These are phyloP conservation scores for Ganoderma sinense DNA, from an alignment of 1,284 basidiomycete genomes.

Conservation along the genomic window DNA sequence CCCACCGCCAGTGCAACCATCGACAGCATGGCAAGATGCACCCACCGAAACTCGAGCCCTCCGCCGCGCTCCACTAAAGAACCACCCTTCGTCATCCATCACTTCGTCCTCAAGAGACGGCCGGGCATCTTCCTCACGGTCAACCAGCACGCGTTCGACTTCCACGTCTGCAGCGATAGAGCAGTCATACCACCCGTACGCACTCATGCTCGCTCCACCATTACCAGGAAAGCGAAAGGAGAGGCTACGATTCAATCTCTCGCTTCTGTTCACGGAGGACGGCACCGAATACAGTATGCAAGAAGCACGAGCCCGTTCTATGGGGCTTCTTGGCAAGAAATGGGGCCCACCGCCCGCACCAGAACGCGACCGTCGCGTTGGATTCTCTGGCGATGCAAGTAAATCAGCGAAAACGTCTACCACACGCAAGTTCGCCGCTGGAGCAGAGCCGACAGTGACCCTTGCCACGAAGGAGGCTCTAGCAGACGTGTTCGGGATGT, in stretches of 20 bases:
- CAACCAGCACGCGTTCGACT: slow-evolving; percentile 18
- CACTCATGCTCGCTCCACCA: slow-evolving; percentile 71
- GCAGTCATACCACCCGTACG: slow-evolving; percentile 56
- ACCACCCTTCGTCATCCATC: slow-evolving; percentile 41
- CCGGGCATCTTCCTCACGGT: slow-evolving; percentile 7
- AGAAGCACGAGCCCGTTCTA: slow-evolving; percentile 78
- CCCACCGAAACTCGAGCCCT: slow-evolving; percentile 48
- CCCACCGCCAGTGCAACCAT: slow-evolving; percentile 34
- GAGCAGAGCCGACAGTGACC: slow-evolving; percentile 71
- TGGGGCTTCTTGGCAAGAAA: slow-evolving; percentile 82
- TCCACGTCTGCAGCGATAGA: slow-evolving; percentile 19
- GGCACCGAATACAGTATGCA: slow-evolving; percentile 75
- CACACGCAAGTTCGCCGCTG: slow-evolving; percentile 34
- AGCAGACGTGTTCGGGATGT: slow-evolving; percentile 94
- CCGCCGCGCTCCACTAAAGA: slow-evolving; percentile 63
- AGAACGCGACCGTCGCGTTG: slow-evolving; percentile 50
- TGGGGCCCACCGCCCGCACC: slow-evolving; percentile 73
- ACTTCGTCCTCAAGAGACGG: slow-evolving; percentile 2
- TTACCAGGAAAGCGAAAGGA: slow-evolving; percentile 74
- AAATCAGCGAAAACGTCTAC: slow-evolving; percentile 46
- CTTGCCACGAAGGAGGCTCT: slow-evolving; percentile 91
- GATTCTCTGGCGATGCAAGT: slow-evolving; percentile 61
- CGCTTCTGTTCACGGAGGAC: slow-evolving; percentile 71
- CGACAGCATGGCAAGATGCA: slow-evolving; percentile 37
- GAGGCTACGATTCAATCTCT: slow-evolving; percentile 70